Evolutionary conservation across 345 rosid species (phyloP), one percentile per base, ranked within the genome.

Genomic region (Durio zibethinus): DNA sequence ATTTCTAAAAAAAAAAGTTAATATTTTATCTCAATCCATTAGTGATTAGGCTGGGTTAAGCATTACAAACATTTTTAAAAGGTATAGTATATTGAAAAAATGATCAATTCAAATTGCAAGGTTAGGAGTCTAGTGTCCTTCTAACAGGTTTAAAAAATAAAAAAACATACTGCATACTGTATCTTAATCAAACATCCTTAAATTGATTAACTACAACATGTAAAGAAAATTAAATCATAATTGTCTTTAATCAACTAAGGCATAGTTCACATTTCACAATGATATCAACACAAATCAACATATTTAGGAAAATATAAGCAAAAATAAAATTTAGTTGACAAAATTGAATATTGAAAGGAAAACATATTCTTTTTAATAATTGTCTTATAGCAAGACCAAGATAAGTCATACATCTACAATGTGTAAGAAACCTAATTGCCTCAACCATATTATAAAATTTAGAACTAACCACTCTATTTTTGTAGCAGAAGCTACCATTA

Each of bases 401-500:
- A 40, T 21, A 69, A 50, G 48, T 52, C 36, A 38, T 50, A 73
- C 64, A 52, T 75, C 83, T 47, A 76, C 21, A 65, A 73, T 61
- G 31, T 27, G 68, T 73, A 76, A 76, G 77, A 79, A 27, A 21
- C 45, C 67, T 10, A 71, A 76, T 76, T 48, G 65, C 42, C 27
- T 66, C 57, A 35, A 45, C 54, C 52, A 61, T 73, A 72, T 36
- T 27, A 59, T 31, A 16, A 35, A 72, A 75, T 56, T 33, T 25
- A 78, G 71, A 77, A 61, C 82, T 65, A 57, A 74, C 60, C 59
- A 68, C 50, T 86, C 89, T 76, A 87, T 87, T 75, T 90, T 93
- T 60, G 82, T 97, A 36, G 89, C 91, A 43, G 90, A 89, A 64
- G 93, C 90, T 7, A 90, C 97, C 97, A 93, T 93, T 80, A 93